A percentile compares a stretch with the other conserved stretches of the same genome.
Conservation (phyloP, 441 rosid genomes). For the Syzygium syzygioides region DNA sequence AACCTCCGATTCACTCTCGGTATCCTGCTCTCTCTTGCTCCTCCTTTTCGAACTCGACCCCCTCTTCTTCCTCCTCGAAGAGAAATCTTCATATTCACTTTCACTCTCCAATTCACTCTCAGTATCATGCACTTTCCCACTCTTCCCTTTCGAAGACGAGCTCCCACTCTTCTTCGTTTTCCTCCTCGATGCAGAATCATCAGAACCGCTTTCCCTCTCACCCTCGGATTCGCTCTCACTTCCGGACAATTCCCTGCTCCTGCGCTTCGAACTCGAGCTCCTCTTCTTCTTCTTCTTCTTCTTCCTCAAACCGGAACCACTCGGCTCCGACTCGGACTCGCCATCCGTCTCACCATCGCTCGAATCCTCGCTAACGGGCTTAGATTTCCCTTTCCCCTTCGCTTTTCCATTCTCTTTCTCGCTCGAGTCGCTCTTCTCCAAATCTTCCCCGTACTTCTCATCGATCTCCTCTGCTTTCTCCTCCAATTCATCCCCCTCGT, state of each 20-base stretch:
- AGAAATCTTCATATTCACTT: neutral
- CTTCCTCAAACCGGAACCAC: slow-evolving; percentile 10
- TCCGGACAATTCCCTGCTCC: slow-evolving; percentile 18
- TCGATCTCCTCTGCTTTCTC: slow-evolving; percentile 30
- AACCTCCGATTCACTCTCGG: slow-evolving; percentile 35
- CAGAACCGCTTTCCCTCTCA: neutral
- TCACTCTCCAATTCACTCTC: neutral
- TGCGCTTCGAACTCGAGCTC: slow-evolving; percentile 35
- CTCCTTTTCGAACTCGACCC: slow-evolving; percentile 28
- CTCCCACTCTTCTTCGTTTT: neutral
- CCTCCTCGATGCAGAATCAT: neutral
- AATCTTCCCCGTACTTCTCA: slow-evolving; percentile 20
- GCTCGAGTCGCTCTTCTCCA: slow-evolving; percentile 21
- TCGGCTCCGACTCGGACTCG: slow-evolving; percentile 23
- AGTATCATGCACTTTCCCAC: slow-evolving; percentile 6
- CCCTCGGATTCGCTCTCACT: slow-evolving; percentile 4
- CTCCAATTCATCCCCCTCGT: slow-evolving; percentile 25
- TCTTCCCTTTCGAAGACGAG: slow-evolving; percentile 18
- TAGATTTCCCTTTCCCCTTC: slow-evolving; percentile 7
- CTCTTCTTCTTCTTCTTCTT: slow-evolving; percentile 23
- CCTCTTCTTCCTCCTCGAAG: slow-evolving; percentile 16
- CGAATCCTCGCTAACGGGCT: neutral
- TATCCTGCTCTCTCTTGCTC: slow-evolving; percentile 18
- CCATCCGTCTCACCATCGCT: neutral
- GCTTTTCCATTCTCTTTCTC: slow-evolving; percentile 24